phyloP scores from a whole-genome alignment of 345 rosid genomes.

The Eucalyptus marginata region DNA sequence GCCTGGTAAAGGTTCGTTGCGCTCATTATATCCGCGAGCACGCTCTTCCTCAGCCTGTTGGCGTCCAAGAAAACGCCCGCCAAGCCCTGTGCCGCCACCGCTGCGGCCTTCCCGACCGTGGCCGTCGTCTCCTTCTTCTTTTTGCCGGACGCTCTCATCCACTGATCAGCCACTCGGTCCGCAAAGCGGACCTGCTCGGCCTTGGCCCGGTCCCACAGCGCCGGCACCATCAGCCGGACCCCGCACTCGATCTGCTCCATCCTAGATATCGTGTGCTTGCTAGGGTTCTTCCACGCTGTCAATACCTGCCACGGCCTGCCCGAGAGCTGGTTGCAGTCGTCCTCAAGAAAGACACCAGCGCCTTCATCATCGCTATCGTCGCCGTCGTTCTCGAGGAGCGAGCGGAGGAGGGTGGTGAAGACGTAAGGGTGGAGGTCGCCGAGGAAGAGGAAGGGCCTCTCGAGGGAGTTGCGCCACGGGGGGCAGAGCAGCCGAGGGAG shows the following conservation, averaged over 20 bases:
- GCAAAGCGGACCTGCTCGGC: constrained; percentile 33
- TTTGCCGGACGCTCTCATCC: constrained; percentile 9
- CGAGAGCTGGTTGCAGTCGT: neutral
- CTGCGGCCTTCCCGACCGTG: neutral
- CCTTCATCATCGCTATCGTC: neutral
- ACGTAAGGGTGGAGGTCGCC: constrained; percentile 86
- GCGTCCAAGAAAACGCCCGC: constrained; percentile 54
- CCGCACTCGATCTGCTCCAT: constrained; percentile 80
- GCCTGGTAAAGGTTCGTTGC: constrained; percentile 48
- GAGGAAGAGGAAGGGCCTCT: constrained; percentile 69
- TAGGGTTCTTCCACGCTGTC: constrained; percentile 57
- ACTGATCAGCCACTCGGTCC: constrained; percentile 29
- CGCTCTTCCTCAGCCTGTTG: constrained; percentile 60
- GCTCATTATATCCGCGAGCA: constrained; percentile 54
- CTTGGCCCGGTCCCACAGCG: constrained; percentile 27
- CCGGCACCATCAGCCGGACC: constrained; percentile 70
- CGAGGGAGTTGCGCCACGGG: constrained; percentile 62
- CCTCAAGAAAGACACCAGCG: neutral
- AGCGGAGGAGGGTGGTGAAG: constrained; percentile 68
- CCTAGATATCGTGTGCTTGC: constrained; percentile 15
- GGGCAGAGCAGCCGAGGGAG: constrained; percentile 64
- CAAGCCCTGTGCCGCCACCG: constrained; percentile 29
- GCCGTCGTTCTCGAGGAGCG: constrained; percentile 26
- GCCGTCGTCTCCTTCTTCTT: neutral
- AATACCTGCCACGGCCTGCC: constrained; percentile 24